Evolutionary conservation across 2,329 filamentous ascomycete species (phyloP).

Genomic region (Fusarium sp.): DNA sequence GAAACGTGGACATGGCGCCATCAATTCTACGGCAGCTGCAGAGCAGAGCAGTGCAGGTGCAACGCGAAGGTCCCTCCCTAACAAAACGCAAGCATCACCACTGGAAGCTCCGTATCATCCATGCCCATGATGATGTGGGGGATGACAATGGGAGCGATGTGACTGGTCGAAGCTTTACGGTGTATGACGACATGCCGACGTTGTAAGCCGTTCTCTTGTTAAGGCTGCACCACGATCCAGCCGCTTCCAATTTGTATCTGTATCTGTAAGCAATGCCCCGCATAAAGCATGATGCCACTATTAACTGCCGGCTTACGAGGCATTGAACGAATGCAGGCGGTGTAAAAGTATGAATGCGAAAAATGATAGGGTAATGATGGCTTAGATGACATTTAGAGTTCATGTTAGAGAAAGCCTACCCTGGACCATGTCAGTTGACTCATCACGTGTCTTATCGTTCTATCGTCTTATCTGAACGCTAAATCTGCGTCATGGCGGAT

Average conservation of each 20-base stretch:
- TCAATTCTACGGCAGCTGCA: neutral
- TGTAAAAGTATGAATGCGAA: neutral
- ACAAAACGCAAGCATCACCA: conserved; percentile 29
- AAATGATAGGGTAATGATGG: conserved; percentile 2
- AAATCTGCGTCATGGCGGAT: conserved; percentile 30
- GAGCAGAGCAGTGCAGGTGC: neutral
- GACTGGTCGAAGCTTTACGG: conserved; percentile 31
- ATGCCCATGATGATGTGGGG: conserved; percentile 38
- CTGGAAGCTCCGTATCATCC: conserved; percentile 26
- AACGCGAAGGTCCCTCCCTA: neutral
- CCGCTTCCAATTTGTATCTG: neutral
- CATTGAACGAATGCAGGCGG: neutral
- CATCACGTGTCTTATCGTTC: conserved; percentile 5
- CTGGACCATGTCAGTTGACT: neutral
- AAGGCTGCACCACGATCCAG: neutral
- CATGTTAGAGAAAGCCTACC: neutral
- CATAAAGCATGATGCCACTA: conserved; percentile 3
- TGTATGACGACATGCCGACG: conserved; percentile 37
- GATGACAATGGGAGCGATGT: conserved; percentile 38
- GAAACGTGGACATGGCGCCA: conserved; percentile 26
- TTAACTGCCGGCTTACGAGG: conserved; percentile 13
- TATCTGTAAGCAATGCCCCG: conserved; percentile 13
- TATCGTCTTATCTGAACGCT: neutral
- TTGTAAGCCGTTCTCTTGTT: neutral
- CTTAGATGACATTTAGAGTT: neutral